Percentiles rank a stretch among this genome's conserved stretches.
These are phyloP conservation scores for Crepidotus variabilis DNA, from an alignment of 768 basidiomycete species.

Conservation along the genomic window DNA sequence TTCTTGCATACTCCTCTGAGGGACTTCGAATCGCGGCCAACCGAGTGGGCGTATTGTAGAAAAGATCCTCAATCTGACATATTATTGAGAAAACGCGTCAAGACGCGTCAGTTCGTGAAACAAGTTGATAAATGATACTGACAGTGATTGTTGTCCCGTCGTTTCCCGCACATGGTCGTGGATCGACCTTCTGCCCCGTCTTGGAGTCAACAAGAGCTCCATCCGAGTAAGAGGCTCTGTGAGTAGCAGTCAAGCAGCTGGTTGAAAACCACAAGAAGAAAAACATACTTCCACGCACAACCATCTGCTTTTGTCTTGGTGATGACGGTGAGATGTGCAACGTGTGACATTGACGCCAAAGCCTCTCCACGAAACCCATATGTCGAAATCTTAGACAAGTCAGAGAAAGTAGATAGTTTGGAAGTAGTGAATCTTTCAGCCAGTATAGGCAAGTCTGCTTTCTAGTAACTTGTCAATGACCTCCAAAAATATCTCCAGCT, in stretches of 20 bases:
- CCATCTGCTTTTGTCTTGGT: conserved; percentile 82
- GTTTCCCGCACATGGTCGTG: conserved; percentile 90
- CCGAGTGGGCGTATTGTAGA: conserved; percentile 89
- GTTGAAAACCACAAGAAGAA: neutral
- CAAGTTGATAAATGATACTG: conserved; percentile 15
- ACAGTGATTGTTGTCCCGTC: conserved; percentile 91
- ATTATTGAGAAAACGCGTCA: neutral
- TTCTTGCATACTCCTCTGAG: conserved; percentile 89
- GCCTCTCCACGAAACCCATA: conserved; percentile 99
- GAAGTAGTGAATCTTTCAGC: conserved; percentile 96
- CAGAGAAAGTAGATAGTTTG: conserved; percentile 83
- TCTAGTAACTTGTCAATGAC: conserved; percentile 40
- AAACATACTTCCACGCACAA: conserved; percentile 90
- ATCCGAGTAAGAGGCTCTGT: conserved; percentile 79
- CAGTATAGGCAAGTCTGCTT: conserved; percentile 82
- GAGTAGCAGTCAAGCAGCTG: neutral
- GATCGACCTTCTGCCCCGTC: conserved; percentile 67
- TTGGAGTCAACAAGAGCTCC: conserved; percentile 70
- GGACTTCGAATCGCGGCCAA: conserved; percentile 78
- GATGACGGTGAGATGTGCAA: conserved; percentile 83
- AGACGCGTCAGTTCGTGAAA: too few species aligned
- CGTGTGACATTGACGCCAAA: conserved; percentile 92
- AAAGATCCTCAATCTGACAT: conserved; percentile 86
- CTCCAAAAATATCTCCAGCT: neutral
- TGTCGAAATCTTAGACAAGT: conserved; percentile 78